Percentiles rank a stretch among this genome's conserved stretches.
phyloP scores from a whole-genome alignment of 2,329 filamentous ascomycete genomes.

The Monosporascus sp. region DNA sequence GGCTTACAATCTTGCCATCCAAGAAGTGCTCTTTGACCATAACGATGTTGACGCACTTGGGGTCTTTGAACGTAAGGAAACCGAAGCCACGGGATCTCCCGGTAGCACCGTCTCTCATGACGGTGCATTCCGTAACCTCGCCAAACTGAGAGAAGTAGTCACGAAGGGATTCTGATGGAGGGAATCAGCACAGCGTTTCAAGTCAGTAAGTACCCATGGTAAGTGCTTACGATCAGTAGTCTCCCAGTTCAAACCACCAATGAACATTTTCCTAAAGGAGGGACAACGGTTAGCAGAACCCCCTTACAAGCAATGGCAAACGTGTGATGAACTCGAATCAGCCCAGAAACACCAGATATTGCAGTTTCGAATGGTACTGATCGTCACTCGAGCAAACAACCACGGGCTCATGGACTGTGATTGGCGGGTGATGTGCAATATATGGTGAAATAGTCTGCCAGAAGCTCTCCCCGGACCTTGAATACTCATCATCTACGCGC shows the following conservation, averaged over 20 bases:
- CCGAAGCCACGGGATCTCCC: constrained; percentile 94
- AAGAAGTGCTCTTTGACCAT: constrained; percentile 99
- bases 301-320: constrained; percentile 6
- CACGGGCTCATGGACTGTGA: constrained; percentile 4
- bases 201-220: background rate
- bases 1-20: constrained; percentile 92
- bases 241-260: constrained; percentile 97
- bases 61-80: constrained; percentile 95
- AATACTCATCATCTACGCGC: constrained; percentile 15
- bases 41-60: constrained; percentile 96
- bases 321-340: background rate
- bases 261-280: constrained; percentile 90
- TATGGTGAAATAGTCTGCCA: constrained; percentile 7
- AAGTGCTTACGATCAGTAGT: constrained; percentile 82
- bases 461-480: constrained; percentile 10
- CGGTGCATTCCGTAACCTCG: constrained; percentile 94
- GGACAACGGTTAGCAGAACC: constrained; percentile 18
- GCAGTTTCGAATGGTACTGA: constrained; percentile 1
- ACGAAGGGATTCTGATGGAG: constrained; percentile 74
- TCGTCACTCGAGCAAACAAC: constrained; percentile 17
- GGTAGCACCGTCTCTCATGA: constrained; percentile 96
- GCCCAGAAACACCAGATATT: background rate
- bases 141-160: constrained; percentile 98
- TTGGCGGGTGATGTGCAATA: constrained; percentile 2
- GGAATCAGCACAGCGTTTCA: background rate